phyloP scores from a whole-genome alignment of 768 basidiomycete genomes.

The Mycena vitilis region DNA sequence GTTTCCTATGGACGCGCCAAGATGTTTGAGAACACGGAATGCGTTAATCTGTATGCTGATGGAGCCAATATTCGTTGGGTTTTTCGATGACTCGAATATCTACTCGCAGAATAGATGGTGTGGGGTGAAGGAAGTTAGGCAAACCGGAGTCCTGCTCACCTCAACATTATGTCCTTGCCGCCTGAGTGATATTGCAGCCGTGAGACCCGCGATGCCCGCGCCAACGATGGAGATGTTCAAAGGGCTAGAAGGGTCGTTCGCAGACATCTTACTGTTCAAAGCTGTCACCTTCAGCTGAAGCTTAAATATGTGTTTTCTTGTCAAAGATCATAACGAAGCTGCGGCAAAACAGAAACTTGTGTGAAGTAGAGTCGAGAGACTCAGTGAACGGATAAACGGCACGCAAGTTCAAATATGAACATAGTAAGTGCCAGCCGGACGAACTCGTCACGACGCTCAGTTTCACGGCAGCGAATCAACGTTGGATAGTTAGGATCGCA shows the following conservation, averaged over 20 bases:
- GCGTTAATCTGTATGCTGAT: constrained; percentile 22
- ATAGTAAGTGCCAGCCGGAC: no score
- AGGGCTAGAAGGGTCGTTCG: neutral
- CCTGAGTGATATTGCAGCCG: constrained; percentile 12
- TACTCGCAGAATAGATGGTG: neutral
- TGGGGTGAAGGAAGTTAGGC: neutral
- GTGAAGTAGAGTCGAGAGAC: neutral
- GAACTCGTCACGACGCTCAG: no score
- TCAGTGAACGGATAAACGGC: no score
- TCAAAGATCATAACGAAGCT: neutral
- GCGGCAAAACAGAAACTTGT: neutral
- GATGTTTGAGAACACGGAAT: constrained; percentile 6
- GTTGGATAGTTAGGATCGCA: no score
- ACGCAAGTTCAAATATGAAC: no score
- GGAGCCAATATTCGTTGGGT: constrained; percentile 14
- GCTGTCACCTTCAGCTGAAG: neutral
- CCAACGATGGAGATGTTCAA: constrained; percentile 64
- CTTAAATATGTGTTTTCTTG: neutral
- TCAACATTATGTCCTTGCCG: constrained; percentile 11
- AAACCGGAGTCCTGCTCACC: neutral
- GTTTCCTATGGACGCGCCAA: constrained; percentile 9
- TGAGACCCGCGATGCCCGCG: constrained; percentile 13
- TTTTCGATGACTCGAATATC: constrained; percentile 12
- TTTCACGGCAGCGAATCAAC: no score
- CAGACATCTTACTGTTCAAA: neutral